A percentile compares a stretch with the other conserved stretches of the same genome.
phyloP scores from a whole-genome alignment of 108 stramenopile species.

The Mayamaea pseudoterrestris region DNA sequence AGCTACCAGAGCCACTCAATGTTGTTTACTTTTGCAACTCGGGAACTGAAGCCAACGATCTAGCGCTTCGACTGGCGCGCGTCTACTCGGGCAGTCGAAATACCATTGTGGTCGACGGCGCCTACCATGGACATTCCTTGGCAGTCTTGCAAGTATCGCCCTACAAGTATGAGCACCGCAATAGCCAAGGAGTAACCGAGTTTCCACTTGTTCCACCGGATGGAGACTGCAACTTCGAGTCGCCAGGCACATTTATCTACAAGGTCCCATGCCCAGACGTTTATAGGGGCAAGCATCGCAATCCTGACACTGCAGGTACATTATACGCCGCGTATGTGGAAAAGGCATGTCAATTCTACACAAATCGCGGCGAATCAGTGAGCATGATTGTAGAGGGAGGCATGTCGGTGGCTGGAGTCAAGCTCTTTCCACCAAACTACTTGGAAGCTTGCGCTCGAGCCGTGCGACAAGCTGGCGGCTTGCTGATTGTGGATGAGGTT shows the following conservation, averaged over 20 bases:
- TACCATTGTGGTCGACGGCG: slow-evolving; percentile 70
- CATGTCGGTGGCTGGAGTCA: slow-evolving; percentile 84
- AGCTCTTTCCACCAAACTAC: slow-evolving; percentile 76
- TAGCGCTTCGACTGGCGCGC: slow-evolving; percentile 89
- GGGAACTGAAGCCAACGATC: slow-evolving; percentile 95
- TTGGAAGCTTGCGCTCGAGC: slow-evolving; percentile 43
- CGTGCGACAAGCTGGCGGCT: slow-evolving; percentile 77
- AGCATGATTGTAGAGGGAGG: slow-evolving; percentile 87
- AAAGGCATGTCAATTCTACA: slow-evolving; percentile 41
- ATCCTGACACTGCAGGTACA: slow-evolving; percentile 22
- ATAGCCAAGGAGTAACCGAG: too few species aligned
- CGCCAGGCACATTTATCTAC: slow-evolving; percentile 45
- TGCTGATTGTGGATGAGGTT: slow-evolving; percentile 97
- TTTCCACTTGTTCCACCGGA: too few species aligned
- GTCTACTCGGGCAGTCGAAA: slow-evolving; percentile 34
- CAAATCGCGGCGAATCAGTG: slow-evolving; percentile 28
- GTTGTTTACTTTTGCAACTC: slow-evolving; percentile 89
- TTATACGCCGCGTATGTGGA: slow-evolving; percentile 56
- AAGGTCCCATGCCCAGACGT: slow-evolving; percentile 77
- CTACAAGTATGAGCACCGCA: slow-evolving; percentile 81
- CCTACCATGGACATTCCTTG: slow-evolving; percentile 91
- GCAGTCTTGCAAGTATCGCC: slow-evolving; percentile 75
- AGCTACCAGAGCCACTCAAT: slow-evolving; percentile 50
- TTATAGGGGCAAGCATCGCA: slow-evolving; percentile 63
- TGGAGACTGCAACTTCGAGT: slow-evolving; percentile 9